Evolutionary conservation across 2,329 filamentous ascomycete genomes (phyloP), one percentile per base, ranked within the genome.

Genomic region (Aspergillus chevalieri): DNA sequence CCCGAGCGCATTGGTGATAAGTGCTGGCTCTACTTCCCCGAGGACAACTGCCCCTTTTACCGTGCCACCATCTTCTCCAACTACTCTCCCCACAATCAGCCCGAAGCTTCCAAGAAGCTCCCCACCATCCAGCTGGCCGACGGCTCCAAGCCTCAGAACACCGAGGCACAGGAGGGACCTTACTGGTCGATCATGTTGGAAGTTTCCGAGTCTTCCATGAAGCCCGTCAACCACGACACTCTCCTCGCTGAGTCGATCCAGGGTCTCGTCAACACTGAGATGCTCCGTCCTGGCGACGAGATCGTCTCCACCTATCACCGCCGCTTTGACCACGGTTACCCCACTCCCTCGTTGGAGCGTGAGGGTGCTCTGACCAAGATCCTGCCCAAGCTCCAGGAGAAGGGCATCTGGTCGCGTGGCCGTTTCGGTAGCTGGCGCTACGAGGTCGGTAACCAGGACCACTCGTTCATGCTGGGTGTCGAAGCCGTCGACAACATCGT

Each of bases 171-270:
- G 78, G 82, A 87, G 65, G 93, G 93, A 30, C 93, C 93, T 39
- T 98, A 98, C 84, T 98, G 93, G 93, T 97, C 92, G 57, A 94
- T 98, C 79, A 98, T 98, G 93, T 78, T 98, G 62, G 93, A 98
- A 75, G 87, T 98, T 53, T 97, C 93, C 28, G 89, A 98, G 75
- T 97, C 92, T 28, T 83, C 82, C 65, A 83, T 95, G 85, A 98
- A 98, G 82, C 89, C 90, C 36, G 91, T 97, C 28, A 84, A 97
- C 72, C 78, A 87, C 63, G 83, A 84, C 62, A 95, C 86, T 71
- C 75, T 98, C 55, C 79, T 98, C 64, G 82, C 81, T 71, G 91
- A 98, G 66, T 93, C 83, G 65, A 97, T 98, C 70, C 87, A 95
- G 76, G 93, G 93, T 65, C 86, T 97, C 46, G 81, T 98, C 79